Evolutionary conservation across 371 early-diverging fungal genomes (phyloP).

Genomic region (Phascolomyces articulosus): DNA sequence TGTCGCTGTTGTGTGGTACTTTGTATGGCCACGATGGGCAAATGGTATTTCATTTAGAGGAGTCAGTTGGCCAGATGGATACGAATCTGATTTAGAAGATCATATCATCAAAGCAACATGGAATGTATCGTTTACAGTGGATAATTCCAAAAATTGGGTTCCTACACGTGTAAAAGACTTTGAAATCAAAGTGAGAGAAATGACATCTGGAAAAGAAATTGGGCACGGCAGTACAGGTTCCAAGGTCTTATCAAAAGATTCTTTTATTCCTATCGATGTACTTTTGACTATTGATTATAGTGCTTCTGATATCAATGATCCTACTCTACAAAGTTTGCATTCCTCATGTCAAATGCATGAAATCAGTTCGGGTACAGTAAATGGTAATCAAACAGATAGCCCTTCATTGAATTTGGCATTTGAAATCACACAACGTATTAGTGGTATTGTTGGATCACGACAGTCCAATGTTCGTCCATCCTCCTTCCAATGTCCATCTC

Average conservation of each 20-base stretch:
- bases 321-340: slow-evolving; percentile 2
- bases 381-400: not conserved
- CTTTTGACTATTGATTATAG: slow-evolving; percentile 19
- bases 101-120: slow-evolving; percentile 11
- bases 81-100: not conserved
- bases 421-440: slow-evolving; percentile 28
- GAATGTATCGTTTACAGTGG: slow-evolving; percentile 23
- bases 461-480: slow-evolving; percentile 21
- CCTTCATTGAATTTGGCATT: slow-evolving; percentile 25
- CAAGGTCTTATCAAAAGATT: slow-evolving; percentile 13
- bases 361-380: not conserved
- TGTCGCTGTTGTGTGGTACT: slow-evolving; percentile 36
- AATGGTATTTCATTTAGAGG: slow-evolving; percentile 21
- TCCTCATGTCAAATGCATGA: not conserved
- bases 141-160: slow-evolving; percentile 30
- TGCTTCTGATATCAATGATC: slow-evolving; percentile 9
- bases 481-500: slow-evolving; percentile 27
- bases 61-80: slow-evolving; percentile 8
- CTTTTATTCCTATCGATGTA: slow-evolving; percentile 4
- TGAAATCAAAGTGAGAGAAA: slow-evolving; percentile 15
- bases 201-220: slow-evolving; percentile 11
- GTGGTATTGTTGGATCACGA: slow-evolving; percentile 31
- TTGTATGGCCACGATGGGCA: slow-evolving; percentile 50
- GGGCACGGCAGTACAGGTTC: slow-evolving; percentile 24
- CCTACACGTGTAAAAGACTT: slow-evolving; percentile 24